Conservation (phyloP, 148 eudicot species). For the Tetragonia tetragonoides region DNA sequence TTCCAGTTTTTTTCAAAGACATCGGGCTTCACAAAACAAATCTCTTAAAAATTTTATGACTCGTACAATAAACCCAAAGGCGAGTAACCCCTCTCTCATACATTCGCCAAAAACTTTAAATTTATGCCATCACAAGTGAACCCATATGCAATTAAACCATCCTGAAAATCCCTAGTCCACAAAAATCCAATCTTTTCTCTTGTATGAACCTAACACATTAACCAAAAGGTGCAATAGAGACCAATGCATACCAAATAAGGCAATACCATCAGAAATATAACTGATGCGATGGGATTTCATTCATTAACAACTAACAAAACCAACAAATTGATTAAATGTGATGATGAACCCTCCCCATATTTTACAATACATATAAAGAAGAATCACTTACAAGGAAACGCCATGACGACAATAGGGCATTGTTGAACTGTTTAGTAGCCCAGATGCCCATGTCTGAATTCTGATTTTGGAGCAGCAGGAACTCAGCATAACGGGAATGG, state of each 20-base stretch:
- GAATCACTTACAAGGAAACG: neutral
- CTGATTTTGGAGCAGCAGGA: neutral
- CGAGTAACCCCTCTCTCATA: neutral
- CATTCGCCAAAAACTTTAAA: neutral
- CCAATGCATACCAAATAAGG: neutral
- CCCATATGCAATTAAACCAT: neutral
- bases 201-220: neutral
- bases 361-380: neutral
- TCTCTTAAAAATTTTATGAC: neutral
- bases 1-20: neutral
- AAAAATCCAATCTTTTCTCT: neutral
- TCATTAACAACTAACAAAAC: neutral
- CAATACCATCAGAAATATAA: neutral
- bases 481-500: neutral
- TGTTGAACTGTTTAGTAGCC: too few species aligned
- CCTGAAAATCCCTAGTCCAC: neutral
- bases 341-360: neutral
- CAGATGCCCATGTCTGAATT: neutral
- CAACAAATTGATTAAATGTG: neutral
- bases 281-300: neutral
- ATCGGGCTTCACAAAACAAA: neutral
- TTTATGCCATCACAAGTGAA: neutral
- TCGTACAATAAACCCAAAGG: neutral
- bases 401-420: too few species aligned
- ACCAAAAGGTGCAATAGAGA: neutral